Evolutionary conservation across 2,329 filamentous ascomycete genomes (phyloP), one percentile per base, ranked within the genome.

Genomic region (Penicillium nordicum): DNA sequence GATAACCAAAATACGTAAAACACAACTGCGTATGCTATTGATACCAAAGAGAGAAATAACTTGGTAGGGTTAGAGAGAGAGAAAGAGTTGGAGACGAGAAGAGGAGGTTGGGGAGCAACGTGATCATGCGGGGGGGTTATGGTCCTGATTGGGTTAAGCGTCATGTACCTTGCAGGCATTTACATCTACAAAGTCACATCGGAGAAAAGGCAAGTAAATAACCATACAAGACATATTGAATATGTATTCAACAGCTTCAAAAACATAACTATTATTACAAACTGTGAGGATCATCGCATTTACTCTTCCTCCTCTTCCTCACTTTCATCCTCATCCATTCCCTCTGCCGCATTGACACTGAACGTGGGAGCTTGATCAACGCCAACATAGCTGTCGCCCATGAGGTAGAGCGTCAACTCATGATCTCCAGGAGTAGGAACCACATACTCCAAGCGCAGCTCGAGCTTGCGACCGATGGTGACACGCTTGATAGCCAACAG

Each of bases 281-380:
- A 59, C 38, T 40, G 41, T 46, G 51, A 61, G 55, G 53, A 27
- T 44, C 30, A 36, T 51, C 10, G 29, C 21, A 46, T 63, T 66
- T 63, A 70, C 64, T 87, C 84, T 36, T 88, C 87, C 25, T 88
- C 88, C 11, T 90, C 88, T 23, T 92, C 90, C 43, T 94, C 90
- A 0, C 92, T 90, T 45, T 90, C 88, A 73, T 96, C 92, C 69
- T 97, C 90, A 55, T 97, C 94, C 90, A 94, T 95, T 5, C 91
- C 91, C 75, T 99, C 94, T 1, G 88, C 90, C 29, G 89, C 94
- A 51, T 84, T 87, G 43, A 99, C 86, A 55, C 84, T 87, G 73
- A 99, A 97, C 5, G 86, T 85, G 53, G 92, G 90, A 70, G 96
- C 95, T 77, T 99, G 94, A 77, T 99, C 95, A 51, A 99, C 92